A percentile compares a stretch with the other conserved stretches of the same genome.
Conservation (phyloP, 441 rosid species). For the Corymbia calophylla region DNA sequence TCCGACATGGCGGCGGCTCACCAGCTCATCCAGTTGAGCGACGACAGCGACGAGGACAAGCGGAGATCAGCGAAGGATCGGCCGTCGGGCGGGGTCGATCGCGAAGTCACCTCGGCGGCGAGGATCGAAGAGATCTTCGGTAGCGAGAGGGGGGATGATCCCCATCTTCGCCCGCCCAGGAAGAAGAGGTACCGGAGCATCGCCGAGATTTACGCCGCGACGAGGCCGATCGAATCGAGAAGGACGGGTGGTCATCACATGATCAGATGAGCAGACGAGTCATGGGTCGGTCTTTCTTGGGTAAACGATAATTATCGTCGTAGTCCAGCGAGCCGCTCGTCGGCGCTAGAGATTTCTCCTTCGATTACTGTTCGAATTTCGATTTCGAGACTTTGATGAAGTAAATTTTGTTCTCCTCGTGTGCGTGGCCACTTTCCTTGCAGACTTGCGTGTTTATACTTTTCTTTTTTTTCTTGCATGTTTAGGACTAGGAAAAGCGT, state of each 20-base stretch:
- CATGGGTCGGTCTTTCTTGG: not conserved
- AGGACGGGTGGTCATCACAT: not conserved
- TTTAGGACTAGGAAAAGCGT: not conserved
- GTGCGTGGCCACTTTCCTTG: not conserved
- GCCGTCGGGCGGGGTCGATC: not conserved
- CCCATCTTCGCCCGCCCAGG: not conserved
- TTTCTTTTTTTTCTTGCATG: not conserved
- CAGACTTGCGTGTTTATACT: not conserved
- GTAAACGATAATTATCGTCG: not conserved
- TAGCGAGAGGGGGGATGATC: not conserved
- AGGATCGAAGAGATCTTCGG: not conserved
- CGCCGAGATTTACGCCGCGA: not conserved
- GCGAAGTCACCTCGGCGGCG: not conserved
- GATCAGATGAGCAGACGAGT: not conserved
- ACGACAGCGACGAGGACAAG: constrained; percentile 51
- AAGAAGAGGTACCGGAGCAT: not conserved
- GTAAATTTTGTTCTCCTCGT: not conserved
- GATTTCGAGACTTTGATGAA: not conserved
- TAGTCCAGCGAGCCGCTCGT: not conserved
- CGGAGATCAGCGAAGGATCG: not conserved
- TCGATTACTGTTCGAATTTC: not conserved
- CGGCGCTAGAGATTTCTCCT: not conserved
- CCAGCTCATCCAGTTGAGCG: constrained; percentile 51
- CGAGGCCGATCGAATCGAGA: not conserved
- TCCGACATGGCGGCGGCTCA: constrained; percentile 35